phyloP scores from a whole-genome alignment of 2,329 filamentous ascomycete genomes.

The Metarhizium album region DNA sequence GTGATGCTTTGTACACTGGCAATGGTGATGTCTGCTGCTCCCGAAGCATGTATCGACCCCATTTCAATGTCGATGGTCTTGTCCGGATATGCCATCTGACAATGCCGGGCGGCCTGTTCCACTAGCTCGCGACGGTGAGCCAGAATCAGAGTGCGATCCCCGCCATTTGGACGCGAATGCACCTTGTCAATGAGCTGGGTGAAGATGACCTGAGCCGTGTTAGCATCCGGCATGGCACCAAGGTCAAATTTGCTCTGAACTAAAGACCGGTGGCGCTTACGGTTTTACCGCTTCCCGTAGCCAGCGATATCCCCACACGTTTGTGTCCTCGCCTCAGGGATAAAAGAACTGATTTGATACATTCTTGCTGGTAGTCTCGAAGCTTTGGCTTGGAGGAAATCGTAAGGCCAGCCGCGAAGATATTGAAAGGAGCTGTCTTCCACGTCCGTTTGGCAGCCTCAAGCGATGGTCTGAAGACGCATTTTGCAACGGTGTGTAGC shows the following conservation, averaged over 20 bases:
- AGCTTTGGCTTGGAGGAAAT: conserved; percentile 40
- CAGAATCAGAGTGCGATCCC: conserved; percentile 74
- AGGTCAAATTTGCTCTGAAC: not conserved
- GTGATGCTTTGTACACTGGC: conserved; percentile 81
- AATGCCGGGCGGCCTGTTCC: conserved; percentile 85
- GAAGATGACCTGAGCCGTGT: conserved; percentile 64
- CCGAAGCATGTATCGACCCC: conserved; percentile 66
- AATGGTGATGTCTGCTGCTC: conserved; percentile 81
- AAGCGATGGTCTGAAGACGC: conserved; percentile 13
- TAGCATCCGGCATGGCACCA: not conserved
- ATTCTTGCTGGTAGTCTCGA: conserved; percentile 83
- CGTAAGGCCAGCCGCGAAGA: conserved; percentile 13
- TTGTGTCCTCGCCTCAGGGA: conserved; percentile 63
- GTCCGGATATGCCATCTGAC: conserved; percentile 65
- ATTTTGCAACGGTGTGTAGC: conserved; percentile 21
- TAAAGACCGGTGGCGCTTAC: conserved; percentile 30
- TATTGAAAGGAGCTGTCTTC: conserved; percentile 10
- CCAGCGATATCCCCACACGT: conserved; percentile 72
- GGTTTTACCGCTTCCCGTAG: conserved; percentile 84
- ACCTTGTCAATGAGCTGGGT: conserved; percentile 85
- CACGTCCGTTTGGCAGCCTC: conserved; percentile 6
- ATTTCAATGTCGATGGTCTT: conserved; percentile 86
- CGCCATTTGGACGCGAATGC: conserved; percentile 34
- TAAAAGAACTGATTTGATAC: conserved; percentile 67
- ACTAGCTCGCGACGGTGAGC: conserved; percentile 89